Percentiles rank a stretch among this genome's conserved stretches.
These are phyloP conservation scores for Trichoderma citrinoviride DNA, from an alignment of 2,329 filamentous ascomycete species.

Conservation along the genomic window DNA sequence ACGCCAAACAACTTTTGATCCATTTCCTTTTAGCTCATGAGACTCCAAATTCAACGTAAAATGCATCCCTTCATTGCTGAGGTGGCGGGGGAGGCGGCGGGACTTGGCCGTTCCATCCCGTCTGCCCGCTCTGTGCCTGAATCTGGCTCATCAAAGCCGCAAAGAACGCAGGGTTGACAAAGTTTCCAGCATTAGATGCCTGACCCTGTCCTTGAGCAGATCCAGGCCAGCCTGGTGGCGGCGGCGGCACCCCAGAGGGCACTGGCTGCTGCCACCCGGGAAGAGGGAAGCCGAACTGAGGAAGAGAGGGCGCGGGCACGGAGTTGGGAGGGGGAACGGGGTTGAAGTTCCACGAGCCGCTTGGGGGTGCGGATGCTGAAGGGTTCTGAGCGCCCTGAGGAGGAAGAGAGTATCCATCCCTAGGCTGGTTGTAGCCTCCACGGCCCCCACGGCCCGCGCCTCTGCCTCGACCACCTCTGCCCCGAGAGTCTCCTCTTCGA, in stretches of 20 bases:
- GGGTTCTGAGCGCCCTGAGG: constrained; percentile 37
- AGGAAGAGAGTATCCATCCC: constrained; percentile 45
- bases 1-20: neutral
- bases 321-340: constrained; percentile 6
- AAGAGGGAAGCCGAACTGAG: constrained; percentile 46
- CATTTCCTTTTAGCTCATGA: neutral
- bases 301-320: constrained; percentile 28
- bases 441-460: constrained; percentile 42
- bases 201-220: constrained; percentile 34
- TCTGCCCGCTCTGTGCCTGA: constrained; percentile 33
- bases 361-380: constrained; percentile 26
- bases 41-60: neutral
- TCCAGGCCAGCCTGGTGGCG: constrained; percentile 35
- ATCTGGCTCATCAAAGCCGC: constrained; percentile 48
- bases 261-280: constrained; percentile 41
- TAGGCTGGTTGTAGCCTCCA: constrained; percentile 34
- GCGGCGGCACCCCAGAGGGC: constrained; percentile 35
- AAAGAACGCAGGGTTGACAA: constrained; percentile 59
- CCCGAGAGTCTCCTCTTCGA: constrained; percentile 46
- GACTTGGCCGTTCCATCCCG: constrained; percentile 15
- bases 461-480: constrained; percentile 43
- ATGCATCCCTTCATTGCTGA: neutral
- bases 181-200: constrained; percentile 41
- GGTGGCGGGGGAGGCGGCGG: constrained; percentile 19
- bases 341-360: constrained; percentile 24